Base-by-base conservation (phyloP, 2,329 filamentous ascomycete species). In the Macrophomina phaseolina region DNA sequence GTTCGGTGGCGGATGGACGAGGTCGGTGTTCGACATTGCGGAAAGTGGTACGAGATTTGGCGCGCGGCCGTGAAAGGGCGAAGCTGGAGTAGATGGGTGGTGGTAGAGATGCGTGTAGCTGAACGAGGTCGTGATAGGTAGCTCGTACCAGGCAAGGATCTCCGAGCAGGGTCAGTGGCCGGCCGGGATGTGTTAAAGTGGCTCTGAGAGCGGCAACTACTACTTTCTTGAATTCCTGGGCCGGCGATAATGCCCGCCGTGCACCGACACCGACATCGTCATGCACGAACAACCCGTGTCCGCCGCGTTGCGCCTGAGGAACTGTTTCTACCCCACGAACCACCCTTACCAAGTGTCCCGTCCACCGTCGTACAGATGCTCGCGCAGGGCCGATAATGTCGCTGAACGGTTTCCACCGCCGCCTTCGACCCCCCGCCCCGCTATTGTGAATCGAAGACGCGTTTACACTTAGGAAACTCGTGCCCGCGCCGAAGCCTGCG, bases 1-100 rank as follows among this genome's bases (percentile, higher is more conserved):
- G 65, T 72, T 73, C 14, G 78, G 72, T 6, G 81, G 80, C 16
- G 81, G 79, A 36, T 75, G 69, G 69, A 81, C 76, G 40, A 82
- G 76, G 46, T 80, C 78, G 63, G 69, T 68, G 7, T 71, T 61
- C 12, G 65, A 63, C 65, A 67, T 67, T 7, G 14, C 36, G 16
- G 8, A 12, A 23, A 40, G 12, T 30, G 28, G 34, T 23, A 16
- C 7, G 32, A 16, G 18, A 3, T 40, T 62, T 32, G 32, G 14
- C 14, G 30, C 16, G 38, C 14, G 23, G 11, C 14, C 7, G 53
- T 16, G 23, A 28, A 6, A 32, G 11, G 55, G 23, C 16, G n/a
- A 14, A 23, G 34, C 18, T 16, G 55, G 9, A n/a, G 16, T n/a
- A 42, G 42, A 23, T 61, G 34, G 42, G 8, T 16, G 58, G 7